These are phyloP conservation scores for Trametes polyzona DNA, from an alignment of 1,284 basidiomycete species.

Conservation along the genomic window DNA sequence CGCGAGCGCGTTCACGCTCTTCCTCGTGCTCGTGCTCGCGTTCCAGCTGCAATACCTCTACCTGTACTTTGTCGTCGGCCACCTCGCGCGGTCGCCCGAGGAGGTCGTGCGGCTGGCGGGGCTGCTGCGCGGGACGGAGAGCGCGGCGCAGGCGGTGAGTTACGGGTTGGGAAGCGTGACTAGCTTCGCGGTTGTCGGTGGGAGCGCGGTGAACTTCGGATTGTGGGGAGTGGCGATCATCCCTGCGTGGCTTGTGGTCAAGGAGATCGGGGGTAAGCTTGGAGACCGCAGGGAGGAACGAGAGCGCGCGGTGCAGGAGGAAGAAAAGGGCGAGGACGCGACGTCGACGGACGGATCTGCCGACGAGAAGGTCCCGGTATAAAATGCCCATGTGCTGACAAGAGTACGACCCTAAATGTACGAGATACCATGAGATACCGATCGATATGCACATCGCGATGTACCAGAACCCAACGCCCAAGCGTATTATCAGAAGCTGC, in stretches of 20 bases:
- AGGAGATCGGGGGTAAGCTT: slow-evolving; percentile 5
- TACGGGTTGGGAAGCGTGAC: slow-evolving; percentile 9
- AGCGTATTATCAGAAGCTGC: too few relatives aligned
- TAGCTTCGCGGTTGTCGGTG: slow-evolving; percentile 10
- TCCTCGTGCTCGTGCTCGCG: slow-evolving; percentile 16
- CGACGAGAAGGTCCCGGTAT: slow-evolving; percentile 8
- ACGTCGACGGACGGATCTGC: neutral
- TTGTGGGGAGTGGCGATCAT: slow-evolving; percentile 10
- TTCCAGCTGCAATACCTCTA: slow-evolving; percentile 18
- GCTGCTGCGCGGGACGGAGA: slow-evolving; percentile 14
- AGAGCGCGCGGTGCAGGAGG: slow-evolving; percentile 6
- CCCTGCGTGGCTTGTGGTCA: slow-evolving; percentile 13
- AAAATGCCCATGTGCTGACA: too few relatives aligned
- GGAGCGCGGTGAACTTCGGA: slow-evolving; percentile 17
- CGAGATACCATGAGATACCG: too few relatives aligned
- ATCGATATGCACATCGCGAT: too few relatives aligned
- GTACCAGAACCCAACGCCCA: too few relatives aligned
- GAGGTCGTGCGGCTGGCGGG: slow-evolving; percentile 14
- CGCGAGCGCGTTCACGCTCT: slow-evolving; percentile 10
- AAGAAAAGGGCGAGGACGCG: neutral
- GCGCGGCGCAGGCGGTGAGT: slow-evolving; percentile 16
- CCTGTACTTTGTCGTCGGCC: slow-evolving; percentile 17
- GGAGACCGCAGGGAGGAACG: slow-evolving; percentile 9
- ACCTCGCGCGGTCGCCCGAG: slow-evolving; percentile 13
- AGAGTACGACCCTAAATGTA: too few relatives aligned